Evolutionary conservation across 495 filamentous ascomycete genomes (phyloP).

Genomic region (Trichocladium antarcticum): DNA sequence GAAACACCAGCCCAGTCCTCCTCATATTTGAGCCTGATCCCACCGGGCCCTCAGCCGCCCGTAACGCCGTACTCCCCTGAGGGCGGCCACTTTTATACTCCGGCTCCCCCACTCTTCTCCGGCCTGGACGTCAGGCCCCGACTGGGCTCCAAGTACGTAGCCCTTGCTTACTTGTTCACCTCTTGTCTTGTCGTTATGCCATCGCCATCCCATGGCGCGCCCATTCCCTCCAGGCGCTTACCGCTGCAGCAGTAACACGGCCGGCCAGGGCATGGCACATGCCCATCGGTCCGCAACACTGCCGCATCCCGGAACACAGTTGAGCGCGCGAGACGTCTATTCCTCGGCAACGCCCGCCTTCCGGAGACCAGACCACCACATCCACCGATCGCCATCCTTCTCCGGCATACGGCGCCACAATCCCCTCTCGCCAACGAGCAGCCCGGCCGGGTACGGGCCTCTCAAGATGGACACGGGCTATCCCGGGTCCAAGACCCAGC

Average conservation of each 20-base stretch:
- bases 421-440: constrained; percentile 42
- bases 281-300: constrained; percentile 40
- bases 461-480: constrained; percentile 39
- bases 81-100: constrained; percentile 32
- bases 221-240: constrained; percentile 27
- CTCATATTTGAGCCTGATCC: constrained; percentile 35
- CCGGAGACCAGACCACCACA: constrained; percentile 38
- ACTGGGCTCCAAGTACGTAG: constrained; percentile 42
- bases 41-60: constrained; percentile 33
- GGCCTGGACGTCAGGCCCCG: constrained; percentile 40
- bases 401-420: constrained; percentile 37
- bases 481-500: constrained; percentile 28
- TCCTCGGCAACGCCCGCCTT: constrained; percentile 37
- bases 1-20: constrained; percentile 38
- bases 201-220: constrained; percentile 20
- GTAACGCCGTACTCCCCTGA: constrained; percentile 38
- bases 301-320: constrained; percentile 37
- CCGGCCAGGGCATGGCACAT: constrained; percentile 46
- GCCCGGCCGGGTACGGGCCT: constrained; percentile 31
- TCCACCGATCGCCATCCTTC: constrained; percentile 39
- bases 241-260: constrained; percentile 34
- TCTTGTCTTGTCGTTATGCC: constrained; percentile 5
- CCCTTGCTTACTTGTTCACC: constrained; percentile 19
- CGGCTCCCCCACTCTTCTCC: constrained; percentile 34
- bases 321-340: constrained; percentile 42